phyloP scores from a whole-genome alignment of 805 yeast genomes.

The Hanseniaspora hatyaiensis region DNA sequence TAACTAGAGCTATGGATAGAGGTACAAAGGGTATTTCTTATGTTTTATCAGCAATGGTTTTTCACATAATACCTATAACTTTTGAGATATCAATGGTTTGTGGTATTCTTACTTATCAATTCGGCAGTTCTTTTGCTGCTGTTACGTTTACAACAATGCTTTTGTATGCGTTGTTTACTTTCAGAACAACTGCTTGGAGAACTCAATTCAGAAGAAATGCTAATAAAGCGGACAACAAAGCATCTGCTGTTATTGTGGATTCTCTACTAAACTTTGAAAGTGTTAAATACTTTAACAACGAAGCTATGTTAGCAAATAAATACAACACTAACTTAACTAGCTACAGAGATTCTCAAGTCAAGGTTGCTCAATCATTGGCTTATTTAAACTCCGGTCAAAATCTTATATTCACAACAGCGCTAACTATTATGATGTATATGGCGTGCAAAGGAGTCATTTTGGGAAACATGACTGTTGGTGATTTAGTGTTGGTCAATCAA shows the following conservation, averaged over 20 bases:
- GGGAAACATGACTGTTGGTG: constrained; percentile 83
- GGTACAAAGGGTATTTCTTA: constrained; percentile 96
- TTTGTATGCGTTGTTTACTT: constrained; percentile 78
- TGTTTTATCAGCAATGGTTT: constrained; percentile 91
- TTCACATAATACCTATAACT: constrained; percentile 85
- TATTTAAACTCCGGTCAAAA: constrained; percentile 71
- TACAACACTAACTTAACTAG: constrained; percentile 62
- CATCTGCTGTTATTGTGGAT: constrained; percentile 90
- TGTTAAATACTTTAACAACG: constrained; percentile 90
- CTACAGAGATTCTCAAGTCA: constrained; percentile 59
- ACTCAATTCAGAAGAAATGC: constrained; percentile 82
- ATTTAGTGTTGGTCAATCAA: constrained; percentile 86
- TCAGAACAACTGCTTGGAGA: constrained; percentile 91
- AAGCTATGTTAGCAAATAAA: constrained; percentile 61
- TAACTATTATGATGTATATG: constrained; percentile 97
- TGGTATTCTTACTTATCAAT: constrained; percentile 85
- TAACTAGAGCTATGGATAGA: constrained; percentile 90
- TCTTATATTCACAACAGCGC: constrained; percentile 69
- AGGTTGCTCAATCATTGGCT: constrained; percentile 75
- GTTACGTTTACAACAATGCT: constrained; percentile 80
- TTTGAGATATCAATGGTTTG: constrained; percentile 89
- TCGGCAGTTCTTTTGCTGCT: constrained; percentile 78
- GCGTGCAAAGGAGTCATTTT: constrained; percentile 86
- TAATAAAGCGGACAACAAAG: constrained; percentile 85
- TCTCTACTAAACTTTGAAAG: constrained; percentile 89